Evolutionary conservation across 805 yeast genomes (phyloP), one percentile per base, ranked within the genome.

Genomic region (Torulaspora microellipsoides): DNA sequence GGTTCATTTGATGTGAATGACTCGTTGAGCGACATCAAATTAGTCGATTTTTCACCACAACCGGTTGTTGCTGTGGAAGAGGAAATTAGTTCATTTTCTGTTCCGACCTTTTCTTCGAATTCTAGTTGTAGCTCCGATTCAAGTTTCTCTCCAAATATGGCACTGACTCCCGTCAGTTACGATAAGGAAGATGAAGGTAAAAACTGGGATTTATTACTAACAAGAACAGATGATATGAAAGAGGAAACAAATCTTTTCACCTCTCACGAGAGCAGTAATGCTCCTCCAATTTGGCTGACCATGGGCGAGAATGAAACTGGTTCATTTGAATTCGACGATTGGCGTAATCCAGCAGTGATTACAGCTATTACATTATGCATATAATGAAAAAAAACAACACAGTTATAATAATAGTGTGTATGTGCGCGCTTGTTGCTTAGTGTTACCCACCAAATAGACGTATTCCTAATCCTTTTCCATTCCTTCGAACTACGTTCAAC

Each of bases 341-440:
- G 67, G 72, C 71, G 72, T 65, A 66, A 68, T 68, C 71, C 72
- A 68, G 72, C 62, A 60, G 72, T 55, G 72, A 66, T 68, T 64
- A 63, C 69, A 38, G 41, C 47, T 35, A 31, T 31, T 27, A 40
- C 35, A 44, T 30, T 8, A 14, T n/a, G 32, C 15, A 30, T 30
- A 20, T 4, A 20, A 20, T 30, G n/a, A n/a, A n/a, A 3, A 6
- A 29, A 13, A 13, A 29, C n/a, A n/a, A n/a, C n/a, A n/a, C n/a
- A n/a, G n/a, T n/a, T n/a, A n/a, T n/a, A n/a, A n/a, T n/a, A n/a
- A n/a, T n/a, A n/a, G n/a, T 30, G 32, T 14, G 13, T 13, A 9
- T 30, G 15, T 13, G 6, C 11, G 15, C 11, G 15, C 8, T 4
- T n/a, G 25, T 20, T 20, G 25, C 25, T 20, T 20, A 20, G 25